phyloP scores from a whole-genome alignment of 2,329 filamentous ascomycete species.

The Zymoseptoria brevis region DNA sequence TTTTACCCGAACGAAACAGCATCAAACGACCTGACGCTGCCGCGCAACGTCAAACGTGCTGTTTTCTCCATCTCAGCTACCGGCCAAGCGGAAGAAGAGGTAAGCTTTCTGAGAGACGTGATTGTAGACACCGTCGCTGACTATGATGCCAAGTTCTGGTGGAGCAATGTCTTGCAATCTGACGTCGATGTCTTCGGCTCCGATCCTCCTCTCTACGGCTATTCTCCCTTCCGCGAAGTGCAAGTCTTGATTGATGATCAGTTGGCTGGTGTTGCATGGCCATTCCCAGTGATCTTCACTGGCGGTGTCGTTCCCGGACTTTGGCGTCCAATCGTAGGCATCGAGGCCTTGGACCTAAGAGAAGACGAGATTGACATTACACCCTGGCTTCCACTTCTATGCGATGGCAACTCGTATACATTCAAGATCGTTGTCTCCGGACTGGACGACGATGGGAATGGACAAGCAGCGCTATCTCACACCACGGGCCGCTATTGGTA shows the following conservation, averaged over 20 bases:
- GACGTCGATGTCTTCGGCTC: constrained; percentile 51
- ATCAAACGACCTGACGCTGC: constrained; percentile 53
- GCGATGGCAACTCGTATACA: constrained; percentile 55
- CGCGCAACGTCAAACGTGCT: constrained; percentile 58
- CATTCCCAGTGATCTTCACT: constrained; percentile 74
- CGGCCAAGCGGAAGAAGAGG: constrained; percentile 65
- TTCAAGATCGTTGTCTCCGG: constrained; percentile 63
- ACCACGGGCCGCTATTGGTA: constrained; percentile 61
- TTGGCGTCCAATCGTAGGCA: constrained; percentile 70
- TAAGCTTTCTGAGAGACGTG: constrained; percentile 2
- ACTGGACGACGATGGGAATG: constrained; percentile 49
- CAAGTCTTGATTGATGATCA: constrained; percentile 66
- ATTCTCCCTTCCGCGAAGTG: constrained; percentile 69
- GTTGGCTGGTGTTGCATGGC: constrained; percentile 69
- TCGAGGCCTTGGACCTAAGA: constrained; percentile 68
- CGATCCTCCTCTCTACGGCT: constrained; percentile 52
- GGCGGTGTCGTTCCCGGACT: constrained; percentile 69
- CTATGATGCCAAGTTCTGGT: constrained; percentile 55
- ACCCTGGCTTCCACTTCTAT: constrained; percentile 63
- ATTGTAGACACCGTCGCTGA: background rate
- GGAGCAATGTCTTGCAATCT: constrained; percentile 63
- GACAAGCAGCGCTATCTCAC: constrained; percentile 43
- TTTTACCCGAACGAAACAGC: constrained; percentile 56
- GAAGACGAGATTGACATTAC: constrained; percentile 79
- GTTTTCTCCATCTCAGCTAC: constrained; percentile 70